These are phyloP conservation scores for Physcia stellaris DNA, from an alignment of 495 filamentous ascomycete species.

Conservation along the genomic window DNA sequence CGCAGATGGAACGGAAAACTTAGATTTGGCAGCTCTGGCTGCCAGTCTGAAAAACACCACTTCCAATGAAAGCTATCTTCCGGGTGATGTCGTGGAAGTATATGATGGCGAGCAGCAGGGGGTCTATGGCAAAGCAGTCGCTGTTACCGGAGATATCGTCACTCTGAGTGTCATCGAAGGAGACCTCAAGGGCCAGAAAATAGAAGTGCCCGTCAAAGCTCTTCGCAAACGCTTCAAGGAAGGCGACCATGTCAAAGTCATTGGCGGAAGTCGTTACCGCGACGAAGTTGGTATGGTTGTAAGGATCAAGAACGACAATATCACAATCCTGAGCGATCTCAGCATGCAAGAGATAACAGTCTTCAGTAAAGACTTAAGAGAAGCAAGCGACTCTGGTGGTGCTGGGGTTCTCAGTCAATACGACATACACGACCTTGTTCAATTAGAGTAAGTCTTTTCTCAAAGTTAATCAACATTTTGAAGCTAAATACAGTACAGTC, in stretches of 20 bases:
- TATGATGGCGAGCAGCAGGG: slow-evolving; percentile 94
- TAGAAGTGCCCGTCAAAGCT: slow-evolving; percentile 85
- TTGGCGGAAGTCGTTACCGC: slow-evolving; percentile 81
- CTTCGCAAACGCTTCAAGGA: slow-evolving; percentile 85
- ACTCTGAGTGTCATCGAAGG: slow-evolving; percentile 79
- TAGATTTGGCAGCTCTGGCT: slow-evolving; percentile 81
- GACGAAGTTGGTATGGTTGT: slow-evolving; percentile 97
- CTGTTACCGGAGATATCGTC: slow-evolving; percentile 86
- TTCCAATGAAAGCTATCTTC: slow-evolving; percentile 66
- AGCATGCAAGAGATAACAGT: slow-evolving; percentile 89
- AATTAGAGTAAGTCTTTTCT: slow-evolving; percentile 57
- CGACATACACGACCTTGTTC: slow-evolving; percentile 84
- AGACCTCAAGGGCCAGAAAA: slow-evolving; percentile 63
- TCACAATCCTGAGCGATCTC: slow-evolving; percentile 84
- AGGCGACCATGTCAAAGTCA: slow-evolving; percentile 97
- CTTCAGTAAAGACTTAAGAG: slow-evolving; percentile 91
- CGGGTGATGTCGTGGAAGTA: slow-evolving; percentile 88
- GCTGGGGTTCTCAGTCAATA: slow-evolving; percentile 68
- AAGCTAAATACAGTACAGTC: slow-evolving; percentile 33
- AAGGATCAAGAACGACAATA: slow-evolving; percentile 75
- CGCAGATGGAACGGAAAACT: slow-evolving; percentile 83
- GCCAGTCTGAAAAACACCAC: slow-evolving; percentile 70
- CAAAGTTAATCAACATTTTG: slow-evolving; percentile 15
- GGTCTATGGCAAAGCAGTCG: slow-evolving; percentile 67
- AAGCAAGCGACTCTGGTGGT: slow-evolving; percentile 80